Evolutionary conservation across 2,329 filamentous ascomycete genomes (phyloP).

Genomic region (Akanthomyces uredinophilus): DNA sequence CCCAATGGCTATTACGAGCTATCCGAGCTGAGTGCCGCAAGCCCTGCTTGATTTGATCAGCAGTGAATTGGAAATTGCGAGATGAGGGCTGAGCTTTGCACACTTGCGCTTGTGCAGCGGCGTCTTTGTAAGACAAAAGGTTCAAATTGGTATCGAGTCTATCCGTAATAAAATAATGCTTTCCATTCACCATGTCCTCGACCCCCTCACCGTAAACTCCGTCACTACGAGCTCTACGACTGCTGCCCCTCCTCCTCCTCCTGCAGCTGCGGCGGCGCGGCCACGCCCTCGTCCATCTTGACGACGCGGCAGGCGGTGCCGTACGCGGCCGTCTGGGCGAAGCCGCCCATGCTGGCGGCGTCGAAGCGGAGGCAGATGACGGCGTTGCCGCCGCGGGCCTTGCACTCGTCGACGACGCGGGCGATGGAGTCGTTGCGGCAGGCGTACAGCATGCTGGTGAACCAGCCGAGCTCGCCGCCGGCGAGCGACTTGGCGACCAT

Average conservation of each 20-base stretch:
- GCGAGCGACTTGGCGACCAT: constrained; percentile 53
- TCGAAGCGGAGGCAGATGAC: constrained; percentile 56
- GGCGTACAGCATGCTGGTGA: constrained; percentile 54
- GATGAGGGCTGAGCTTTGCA: background rate
- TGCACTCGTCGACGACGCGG: constrained; percentile 51
- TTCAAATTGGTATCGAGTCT: constrained; percentile 2
- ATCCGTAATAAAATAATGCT: too few relatives aligned
- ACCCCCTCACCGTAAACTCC: too few relatives aligned
- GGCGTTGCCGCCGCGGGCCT: constrained; percentile 54
- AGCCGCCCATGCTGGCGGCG: constrained; percentile 48
- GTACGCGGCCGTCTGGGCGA: constrained; percentile 55
- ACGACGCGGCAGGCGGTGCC: constrained; percentile 55
- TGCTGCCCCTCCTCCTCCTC: background rate
- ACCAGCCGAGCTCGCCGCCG: constrained; percentile 55
- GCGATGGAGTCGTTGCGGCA: constrained; percentile 55
- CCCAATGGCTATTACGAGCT: too few relatives aligned
- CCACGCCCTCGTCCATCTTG: constrained; percentile 40
- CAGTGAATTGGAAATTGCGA: too few relatives aligned
- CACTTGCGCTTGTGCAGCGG: background rate
- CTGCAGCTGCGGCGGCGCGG: constrained; percentile 22
- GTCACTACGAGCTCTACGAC: background rate
- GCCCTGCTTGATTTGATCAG: too few relatives aligned
- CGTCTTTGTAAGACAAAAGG: background rate
- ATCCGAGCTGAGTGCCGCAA: too few relatives aligned
- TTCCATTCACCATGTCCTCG: background rate